Conservation (phyloP, 306 rosid genomes). For the Morella rubra region DNA sequence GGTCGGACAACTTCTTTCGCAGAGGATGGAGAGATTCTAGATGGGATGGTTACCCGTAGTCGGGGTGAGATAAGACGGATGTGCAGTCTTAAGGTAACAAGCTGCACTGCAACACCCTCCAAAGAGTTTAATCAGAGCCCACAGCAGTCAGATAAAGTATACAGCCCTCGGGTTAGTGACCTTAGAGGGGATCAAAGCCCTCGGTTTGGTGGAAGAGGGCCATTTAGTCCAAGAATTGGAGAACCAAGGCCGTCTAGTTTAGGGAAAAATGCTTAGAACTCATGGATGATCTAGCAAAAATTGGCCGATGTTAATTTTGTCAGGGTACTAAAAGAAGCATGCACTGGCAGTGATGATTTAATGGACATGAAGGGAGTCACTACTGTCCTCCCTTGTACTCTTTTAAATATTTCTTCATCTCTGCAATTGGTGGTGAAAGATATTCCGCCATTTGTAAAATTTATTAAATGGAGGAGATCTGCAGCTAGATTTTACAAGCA, state of each 20-base stretch:
- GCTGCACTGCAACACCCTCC: conserved; percentile 38
- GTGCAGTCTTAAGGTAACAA: conserved; percentile 50
- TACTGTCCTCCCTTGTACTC: background rate
- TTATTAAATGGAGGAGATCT: conserved; percentile 1
- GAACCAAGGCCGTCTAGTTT: conserved; percentile 42
- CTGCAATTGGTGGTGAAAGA: conserved; percentile 4
- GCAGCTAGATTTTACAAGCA: background rate
- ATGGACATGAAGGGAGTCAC: conserved; percentile 12
- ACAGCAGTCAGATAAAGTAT: conserved; percentile 34
- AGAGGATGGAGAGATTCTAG: conserved; percentile 59
- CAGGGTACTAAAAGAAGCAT: background rate
- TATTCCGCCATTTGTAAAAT: conserved; percentile 9
- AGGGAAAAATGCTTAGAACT: conserved; percentile 40
- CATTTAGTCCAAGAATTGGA: conserved; percentile 41
- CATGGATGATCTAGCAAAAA: conserved; percentile 2
- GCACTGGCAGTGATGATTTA: background rate
- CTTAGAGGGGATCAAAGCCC: conserved; percentile 43
- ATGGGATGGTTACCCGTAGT: conserved; percentile 58
- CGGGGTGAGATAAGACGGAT: conserved; percentile 61
- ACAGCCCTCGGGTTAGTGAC: conserved; percentile 42
- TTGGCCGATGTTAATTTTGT: background rate
- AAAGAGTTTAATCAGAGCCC: conserved; percentile 40
- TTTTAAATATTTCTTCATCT: background rate
- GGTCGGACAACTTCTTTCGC: conserved; percentile 53
- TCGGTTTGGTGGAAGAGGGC: conserved; percentile 34